Percentiles rank a stretch among this genome's conserved stretches.
phyloP scores from a whole-genome alignment of 2,329 filamentous ascomycete genomes.

The Aspergillus aculeatinus region DNA sequence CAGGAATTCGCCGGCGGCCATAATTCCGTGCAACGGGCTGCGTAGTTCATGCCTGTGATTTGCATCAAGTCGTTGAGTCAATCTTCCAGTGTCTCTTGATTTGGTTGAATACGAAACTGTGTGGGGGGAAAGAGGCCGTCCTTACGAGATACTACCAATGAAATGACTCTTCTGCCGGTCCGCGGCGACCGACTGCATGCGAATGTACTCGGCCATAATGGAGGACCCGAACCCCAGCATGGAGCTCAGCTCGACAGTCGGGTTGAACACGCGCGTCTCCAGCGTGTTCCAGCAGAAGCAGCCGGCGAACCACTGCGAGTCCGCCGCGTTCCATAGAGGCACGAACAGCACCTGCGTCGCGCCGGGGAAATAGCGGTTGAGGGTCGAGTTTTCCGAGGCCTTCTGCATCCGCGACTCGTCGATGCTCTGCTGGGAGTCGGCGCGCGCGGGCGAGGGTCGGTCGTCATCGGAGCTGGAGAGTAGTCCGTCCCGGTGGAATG shows the following conservation, averaged over 20 bases:
- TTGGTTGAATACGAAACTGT: no score
- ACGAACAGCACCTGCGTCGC: constrained; percentile 52
- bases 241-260: constrained; percentile 41
- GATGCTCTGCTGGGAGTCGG: constrained; percentile 16
- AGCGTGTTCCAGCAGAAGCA: constrained; percentile 46
- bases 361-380: constrained; percentile 49
- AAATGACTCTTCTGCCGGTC: constrained; percentile 47
- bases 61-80: not conserved
- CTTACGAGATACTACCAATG: constrained; percentile 44
- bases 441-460: constrained; percentile 14
- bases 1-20: constrained; percentile 44
- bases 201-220: constrained; percentile 45
- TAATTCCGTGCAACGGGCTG: constrained; percentile 44
- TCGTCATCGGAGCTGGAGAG: constrained; percentile 49
- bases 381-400: constrained; percentile 37
- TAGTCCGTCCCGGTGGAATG: constrained; percentile 46
- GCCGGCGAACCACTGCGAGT: constrained; percentile 48
- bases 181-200: constrained; percentile 43
- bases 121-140: no score
- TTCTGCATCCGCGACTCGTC: constrained; percentile 29
- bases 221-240: constrained; percentile 43
- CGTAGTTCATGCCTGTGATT: constrained; percentile 39
- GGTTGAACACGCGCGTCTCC: constrained; percentile 38
- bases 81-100: not conserved
- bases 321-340: constrained; percentile 52